Evolutionary conservation across 2,329 filamentous ascomycete species (phyloP).

Genomic region (Trichoderma sp.): DNA sequence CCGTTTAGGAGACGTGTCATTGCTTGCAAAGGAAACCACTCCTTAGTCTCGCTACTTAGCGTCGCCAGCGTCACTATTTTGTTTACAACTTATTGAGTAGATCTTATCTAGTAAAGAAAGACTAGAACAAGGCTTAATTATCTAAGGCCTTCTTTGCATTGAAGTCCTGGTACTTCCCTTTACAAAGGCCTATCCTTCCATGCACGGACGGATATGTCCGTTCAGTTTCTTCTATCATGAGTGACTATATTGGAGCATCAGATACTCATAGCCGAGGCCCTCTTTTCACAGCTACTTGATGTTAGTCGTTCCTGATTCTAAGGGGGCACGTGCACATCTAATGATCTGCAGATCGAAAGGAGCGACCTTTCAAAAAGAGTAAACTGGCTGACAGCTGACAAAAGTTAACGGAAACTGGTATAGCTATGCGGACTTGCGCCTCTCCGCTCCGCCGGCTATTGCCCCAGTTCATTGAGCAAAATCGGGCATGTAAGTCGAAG

Average conservation of each 20-base stretch:
- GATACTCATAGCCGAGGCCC: background rate
- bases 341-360: background rate
- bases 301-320: background rate
- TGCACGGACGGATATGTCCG: background rate
- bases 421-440: background rate
- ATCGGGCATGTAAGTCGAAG: background rate
- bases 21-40: background rate
- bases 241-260: background rate
- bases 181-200: background rate
- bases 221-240: background rate
- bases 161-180: background rate
- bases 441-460: background rate
- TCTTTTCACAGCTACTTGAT: background rate
- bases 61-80: no score
- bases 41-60: background rate
- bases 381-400: conserved; percentile 10
- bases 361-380: background rate
- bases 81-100: no score
- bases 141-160: no score
- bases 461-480: background rate
- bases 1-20: background rate
- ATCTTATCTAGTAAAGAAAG: no score
- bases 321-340: background rate
- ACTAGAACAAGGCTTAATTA: no score
- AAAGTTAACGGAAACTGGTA: background rate